Base-by-base conservation (phyloP, 139 green algal species). In the Ettlia oleoabundans region DNA sequence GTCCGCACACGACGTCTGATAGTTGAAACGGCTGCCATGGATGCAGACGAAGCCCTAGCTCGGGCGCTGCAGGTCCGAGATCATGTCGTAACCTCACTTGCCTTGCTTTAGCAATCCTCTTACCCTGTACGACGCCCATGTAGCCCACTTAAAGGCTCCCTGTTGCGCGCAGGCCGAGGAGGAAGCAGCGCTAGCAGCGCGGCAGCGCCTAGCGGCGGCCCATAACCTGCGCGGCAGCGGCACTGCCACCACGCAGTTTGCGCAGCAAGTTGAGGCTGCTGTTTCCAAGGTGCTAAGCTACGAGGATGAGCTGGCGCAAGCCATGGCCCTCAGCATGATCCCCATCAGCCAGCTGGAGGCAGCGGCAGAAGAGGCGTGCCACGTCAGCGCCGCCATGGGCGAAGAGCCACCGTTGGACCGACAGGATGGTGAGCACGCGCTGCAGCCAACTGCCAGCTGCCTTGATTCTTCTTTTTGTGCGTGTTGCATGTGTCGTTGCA, bases 271-370 rank as follows among this genome's bases (percentile, higher is more conserved):
- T 55, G n/a, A 71, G 4, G 75, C 51, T 26, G n/a, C 41, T 24
- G 32, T 24, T 1, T n/a, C 13, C 51, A 82, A 79, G 32, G 67
- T 90, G 58, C 83, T 90, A 61, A 63, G 7, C 1, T 92, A 89
- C 32, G 87, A 91, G 65, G 87, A 89, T 37, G 84, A 89, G 42
- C 21, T 86, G 41, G n/a, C 86, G 38, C 82, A 92, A 66, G 89
- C 87, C 2, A 69, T 84, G 33, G 90, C 91, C 3, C 80, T 89
- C 6, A 89, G 80, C 18, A 24, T 92, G 1, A 92, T 96, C 73
- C 89, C 90, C 1, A 51, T 94, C 43, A 83, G 85, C 18, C 30
- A 65, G 30, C 37, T 92, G 40, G 28, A 52, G 1, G 76, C 28
- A 13, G 79, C 72, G 7, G 89, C 89, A 1, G 52, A 35, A 24